Evolutionary conservation across 164 flowering plant species (phyloP).

Genomic region (Akebia trifoliata): DNA sequence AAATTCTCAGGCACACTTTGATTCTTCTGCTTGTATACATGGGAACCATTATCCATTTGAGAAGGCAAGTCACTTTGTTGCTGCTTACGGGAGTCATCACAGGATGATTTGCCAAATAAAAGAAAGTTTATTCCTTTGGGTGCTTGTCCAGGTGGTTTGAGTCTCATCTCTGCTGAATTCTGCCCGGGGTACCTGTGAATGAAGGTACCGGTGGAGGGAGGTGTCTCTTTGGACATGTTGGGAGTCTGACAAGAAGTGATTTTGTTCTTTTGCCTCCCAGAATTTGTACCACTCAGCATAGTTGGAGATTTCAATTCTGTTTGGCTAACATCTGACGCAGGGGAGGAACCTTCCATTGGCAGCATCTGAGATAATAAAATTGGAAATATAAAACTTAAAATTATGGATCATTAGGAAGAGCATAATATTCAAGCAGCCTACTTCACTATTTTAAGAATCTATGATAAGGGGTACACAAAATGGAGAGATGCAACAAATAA

Average conservation of each 20-base stretch:
- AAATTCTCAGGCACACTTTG: constrained; percentile 14
- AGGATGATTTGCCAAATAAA: constrained; percentile 26
- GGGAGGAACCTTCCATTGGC: constrained; percentile 19
- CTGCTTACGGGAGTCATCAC: constrained; percentile 11
- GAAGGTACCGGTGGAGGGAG: constrained; percentile 8
- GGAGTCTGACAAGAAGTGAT: constrained; percentile 8
- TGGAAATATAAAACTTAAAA: neutral
- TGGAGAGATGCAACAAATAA: too few relatives aligned
- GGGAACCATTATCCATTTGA: constrained; percentile 13
- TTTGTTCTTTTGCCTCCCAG: constrained; percentile 15
- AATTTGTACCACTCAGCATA: constrained; percentile 13
- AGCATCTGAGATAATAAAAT: constrained; percentile 24
- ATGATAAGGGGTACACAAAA: too few relatives aligned
- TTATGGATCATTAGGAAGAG: constrained; percentile 1
- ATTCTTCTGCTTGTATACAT: constrained; percentile 10
- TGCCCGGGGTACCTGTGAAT: constrained; percentile 19
- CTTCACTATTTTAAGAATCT: too few relatives aligned
- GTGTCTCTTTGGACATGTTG: constrained; percentile 7
- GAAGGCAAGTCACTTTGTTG: constrained; percentile 15
- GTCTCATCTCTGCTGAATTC: constrained; percentile 12
- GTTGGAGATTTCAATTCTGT: constrained; percentile 21
- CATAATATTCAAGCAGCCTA: too few relatives aligned
- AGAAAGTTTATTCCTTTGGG: constrained; percentile 55
- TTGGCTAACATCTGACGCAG: constrained; percentile 22
- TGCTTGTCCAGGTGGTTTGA: constrained; percentile 25